These are phyloP conservation scores for Tulasnella sp. DNA, from an alignment of 768 basidiomycete species.

Conservation along the genomic window DNA sequence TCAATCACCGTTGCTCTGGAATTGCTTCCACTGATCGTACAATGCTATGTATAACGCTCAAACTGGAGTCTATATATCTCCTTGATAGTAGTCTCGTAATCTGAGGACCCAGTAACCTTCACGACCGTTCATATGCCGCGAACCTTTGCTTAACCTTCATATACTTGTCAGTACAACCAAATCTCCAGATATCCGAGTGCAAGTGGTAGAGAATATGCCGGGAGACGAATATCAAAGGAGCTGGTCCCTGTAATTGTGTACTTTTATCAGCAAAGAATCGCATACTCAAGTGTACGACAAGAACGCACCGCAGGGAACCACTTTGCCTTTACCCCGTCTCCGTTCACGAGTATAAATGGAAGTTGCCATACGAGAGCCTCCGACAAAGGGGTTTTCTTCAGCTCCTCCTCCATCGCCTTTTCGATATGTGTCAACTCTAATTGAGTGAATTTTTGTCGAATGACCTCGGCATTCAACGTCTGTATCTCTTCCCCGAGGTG, in stretches of 20 bases:
- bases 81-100: too few relatives aligned
- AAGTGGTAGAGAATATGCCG: constrained; percentile 3
- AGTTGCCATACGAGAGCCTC: not conserved
- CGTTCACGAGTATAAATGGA: not conserved
- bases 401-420: not conserved
- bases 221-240: not conserved
- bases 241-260: not conserved
- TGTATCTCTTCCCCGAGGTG: constrained; percentile 8
- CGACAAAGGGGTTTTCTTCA: not conserved
- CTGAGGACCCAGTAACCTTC: too few relatives aligned
- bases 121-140: constrained; percentile 15
- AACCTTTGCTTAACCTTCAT: constrained; percentile 9
- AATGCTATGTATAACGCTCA: too few relatives aligned
- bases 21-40: too few relatives aligned
- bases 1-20: too few relatives aligned
- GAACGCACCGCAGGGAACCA: constrained; percentile 4
- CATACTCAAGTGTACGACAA: not conserved
- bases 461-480: not conserved
- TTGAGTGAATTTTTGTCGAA: constrained; percentile 4
- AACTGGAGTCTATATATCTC: too few relatives aligned
- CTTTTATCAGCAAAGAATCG: not conserved
- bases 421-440: not conserved
- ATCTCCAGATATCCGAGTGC: constrained; percentile 9
- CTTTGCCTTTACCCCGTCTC: constrained; percentile 1
- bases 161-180: constrained; percentile 11